Conservation (phyloP, 768 basidiomycete genomes). For the Hebeloma cylindrosporum region DNA sequence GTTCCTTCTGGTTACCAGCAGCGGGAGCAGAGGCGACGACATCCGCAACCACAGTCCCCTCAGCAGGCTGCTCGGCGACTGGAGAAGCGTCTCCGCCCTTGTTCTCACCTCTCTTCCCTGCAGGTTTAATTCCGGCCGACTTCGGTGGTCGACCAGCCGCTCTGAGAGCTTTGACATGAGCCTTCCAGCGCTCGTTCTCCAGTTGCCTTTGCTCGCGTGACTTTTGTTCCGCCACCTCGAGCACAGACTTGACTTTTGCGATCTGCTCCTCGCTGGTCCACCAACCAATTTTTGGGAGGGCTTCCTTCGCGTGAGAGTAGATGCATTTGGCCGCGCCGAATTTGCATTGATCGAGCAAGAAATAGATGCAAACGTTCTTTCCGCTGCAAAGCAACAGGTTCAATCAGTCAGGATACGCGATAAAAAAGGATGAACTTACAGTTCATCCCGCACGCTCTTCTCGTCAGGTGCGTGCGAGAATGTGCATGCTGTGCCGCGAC, state of each 20-base stretch:
- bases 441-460: slow-evolving; percentile 52
- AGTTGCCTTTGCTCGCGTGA: slow-evolving; percentile 17
- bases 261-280: slow-evolving; percentile 37
- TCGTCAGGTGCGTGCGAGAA: slow-evolving; percentile 57
- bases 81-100: neutral
- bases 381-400: slow-evolving; percentile 41
- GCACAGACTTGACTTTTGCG: slow-evolving; percentile 28
- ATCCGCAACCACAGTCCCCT: slow-evolving; percentile 1
- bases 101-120: slow-evolving; percentile 1
- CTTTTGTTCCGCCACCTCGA: slow-evolving; percentile 27
- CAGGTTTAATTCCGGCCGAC: slow-evolving; percentile 10
- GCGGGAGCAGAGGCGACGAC: neutral
- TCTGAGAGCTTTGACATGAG: slow-evolving; percentile 18
- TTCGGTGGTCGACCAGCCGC: slow-evolving; percentile 13
- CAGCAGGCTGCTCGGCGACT: neutral
- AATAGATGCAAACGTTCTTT: slow-evolving; percentile 43
- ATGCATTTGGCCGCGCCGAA: slow-evolving; percentile 40
- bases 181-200: slow-evolving; percentile 23
- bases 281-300: slow-evolving; percentile 47
- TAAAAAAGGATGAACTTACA: slow-evolving; percentile 37
- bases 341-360: slow-evolving; percentile 36
- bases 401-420: slow-evolving; percentile 1
- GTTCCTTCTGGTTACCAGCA: slow-evolving; percentile 4
- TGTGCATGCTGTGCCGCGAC: slow-evolving; percentile 38
- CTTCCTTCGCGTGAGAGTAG: slow-evolving; percentile 48